A percentile compares a stretch with the other conserved stretches of the same genome.
These are phyloP conservation scores for Suhomyces ambrosiae DNA, from an alignment of 1,139 yeast species.

Conservation along the genomic window DNA sequence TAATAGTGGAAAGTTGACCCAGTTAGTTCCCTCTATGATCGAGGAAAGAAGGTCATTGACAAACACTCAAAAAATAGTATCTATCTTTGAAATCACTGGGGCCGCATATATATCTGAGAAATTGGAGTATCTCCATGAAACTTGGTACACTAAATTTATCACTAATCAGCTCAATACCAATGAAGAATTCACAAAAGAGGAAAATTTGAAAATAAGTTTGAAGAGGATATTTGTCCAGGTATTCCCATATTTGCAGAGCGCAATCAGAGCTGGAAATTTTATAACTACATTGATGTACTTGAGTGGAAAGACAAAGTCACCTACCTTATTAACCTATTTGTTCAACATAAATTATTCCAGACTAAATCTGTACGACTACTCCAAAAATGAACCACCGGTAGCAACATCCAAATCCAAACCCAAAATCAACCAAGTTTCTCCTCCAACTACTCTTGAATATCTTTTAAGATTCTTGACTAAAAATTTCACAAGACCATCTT, in stretches of 20 bases:
- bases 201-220: constrained; percentile 31
- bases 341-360: constrained; percentile 73
- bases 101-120: constrained; percentile 72
- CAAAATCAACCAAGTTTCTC: constrained; percentile 41
- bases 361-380: constrained; percentile 62
- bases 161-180: constrained; percentile 45
- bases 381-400: constrained; percentile 43
- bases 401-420: constrained; percentile 12
- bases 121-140: constrained; percentile 65
- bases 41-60: constrained; percentile 60
- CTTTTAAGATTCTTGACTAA: constrained; percentile 33
- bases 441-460: constrained; percentile 55
- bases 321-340: constrained; percentile 62
- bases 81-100: constrained; percentile 66
- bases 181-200: constrained; percentile 34
- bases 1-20: constrained; percentile 39
- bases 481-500: constrained; percentile 42
- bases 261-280: constrained; percentile 54
- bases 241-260: constrained; percentile 62
- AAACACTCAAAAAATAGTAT: constrained; percentile 53
- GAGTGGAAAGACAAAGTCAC: constrained; percentile 67
- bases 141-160: constrained; percentile 59
- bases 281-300: constrained; percentile 64
- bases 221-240: constrained; percentile 54
- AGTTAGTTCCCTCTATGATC: constrained; percentile 50